Conservation (phyloP, 768 basidiomycete species). For the Russula sp. region DNA sequence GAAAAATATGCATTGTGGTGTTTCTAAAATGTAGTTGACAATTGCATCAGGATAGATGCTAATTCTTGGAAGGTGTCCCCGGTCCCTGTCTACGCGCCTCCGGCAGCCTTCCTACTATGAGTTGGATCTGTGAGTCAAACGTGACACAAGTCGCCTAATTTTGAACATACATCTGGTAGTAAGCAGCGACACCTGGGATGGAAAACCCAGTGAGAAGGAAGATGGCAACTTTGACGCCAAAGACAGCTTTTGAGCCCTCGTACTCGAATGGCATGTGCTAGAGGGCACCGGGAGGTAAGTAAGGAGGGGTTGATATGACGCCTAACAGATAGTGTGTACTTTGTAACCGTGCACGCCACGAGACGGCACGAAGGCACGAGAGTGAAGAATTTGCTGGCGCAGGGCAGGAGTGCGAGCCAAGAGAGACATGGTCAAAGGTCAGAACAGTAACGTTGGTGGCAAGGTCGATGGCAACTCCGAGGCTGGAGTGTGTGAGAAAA, state of each 20-base stretch:
- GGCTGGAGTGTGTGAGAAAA: neutral
- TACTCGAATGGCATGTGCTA: constrained; percentile 25
- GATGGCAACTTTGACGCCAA: constrained; percentile 16
- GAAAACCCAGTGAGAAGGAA: constrained; percentile 20
- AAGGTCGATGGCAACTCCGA: neutral
- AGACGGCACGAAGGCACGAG: constrained; percentile 17
- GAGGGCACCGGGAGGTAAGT: neutral
- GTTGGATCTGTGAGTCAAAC: constrained; percentile 2
- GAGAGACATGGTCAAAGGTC: constrained; percentile 21
- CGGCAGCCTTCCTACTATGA: constrained; percentile 1
- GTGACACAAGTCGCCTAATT: neutral
- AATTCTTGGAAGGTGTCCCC: neutral
- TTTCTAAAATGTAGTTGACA: constrained; percentile 1
- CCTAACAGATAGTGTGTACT: neutral
- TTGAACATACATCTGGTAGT: constrained; percentile 26
- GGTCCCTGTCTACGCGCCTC: neutral
- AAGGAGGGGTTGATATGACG: neutral
- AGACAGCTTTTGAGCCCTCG: constrained; percentile 15
- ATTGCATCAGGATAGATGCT: neutral
- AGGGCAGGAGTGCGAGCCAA: constrained; percentile 19
- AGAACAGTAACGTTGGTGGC: constrained; percentile 5
- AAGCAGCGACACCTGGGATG: constrained; percentile 27
- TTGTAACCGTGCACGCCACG: constrained; percentile 23
- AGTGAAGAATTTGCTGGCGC: constrained; percentile 17
- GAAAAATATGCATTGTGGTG: neutral